A percentile compares a stretch with the other conserved stretches of the same genome.
These are phyloP conservation scores for Sugiyamaella grinbergsii DNA, from an alignment of 1,139 yeast species.

Conservation along the genomic window DNA sequence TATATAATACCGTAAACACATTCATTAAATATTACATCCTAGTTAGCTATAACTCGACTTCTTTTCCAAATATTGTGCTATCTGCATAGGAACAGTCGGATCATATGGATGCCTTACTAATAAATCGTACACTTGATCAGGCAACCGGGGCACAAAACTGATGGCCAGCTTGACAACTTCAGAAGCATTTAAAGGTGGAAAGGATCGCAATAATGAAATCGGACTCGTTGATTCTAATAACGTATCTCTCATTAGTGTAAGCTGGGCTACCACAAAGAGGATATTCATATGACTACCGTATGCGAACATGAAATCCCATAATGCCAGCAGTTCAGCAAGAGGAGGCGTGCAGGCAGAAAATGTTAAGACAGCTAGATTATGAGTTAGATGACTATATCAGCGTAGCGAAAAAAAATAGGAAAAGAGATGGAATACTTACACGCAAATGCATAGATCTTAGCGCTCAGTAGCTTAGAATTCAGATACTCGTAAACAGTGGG, in stretches of 20 bases:
- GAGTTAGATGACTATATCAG: not conserved
- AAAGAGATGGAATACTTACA: slow-evolving; percentile 34
- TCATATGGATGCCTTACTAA: slow-evolving; percentile 75
- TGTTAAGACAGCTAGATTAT: slow-evolving; percentile 63
- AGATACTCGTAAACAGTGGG: slow-evolving; percentile 65
- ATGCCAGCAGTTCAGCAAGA: slow-evolving; percentile 65
- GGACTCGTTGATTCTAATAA: slow-evolving; percentile 65
- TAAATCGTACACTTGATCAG: slow-evolving; percentile 65
- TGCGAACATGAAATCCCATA: slow-evolving; percentile 92
- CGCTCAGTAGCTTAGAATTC: slow-evolving; percentile 64
- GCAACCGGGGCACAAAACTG: slow-evolving; percentile 77
- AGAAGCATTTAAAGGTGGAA: slow-evolving; percentile 71
- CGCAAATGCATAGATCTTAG: slow-evolving; percentile 88
- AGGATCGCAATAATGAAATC: slow-evolving; percentile 70
- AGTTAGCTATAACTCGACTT: not conserved
- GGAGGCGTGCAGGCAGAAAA: slow-evolving; percentile 92
- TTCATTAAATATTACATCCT: too few species aligned
- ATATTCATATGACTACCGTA: slow-evolving; percentile 90
- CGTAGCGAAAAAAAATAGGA: too few species aligned
- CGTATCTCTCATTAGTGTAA: slow-evolving; percentile 65
- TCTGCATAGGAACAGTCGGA: slow-evolving; percentile 28
- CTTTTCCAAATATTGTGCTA: slow-evolving; percentile 16
- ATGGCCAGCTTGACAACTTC: slow-evolving; percentile 78
- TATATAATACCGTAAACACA: too few species aligned
- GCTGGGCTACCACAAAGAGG: slow-evolving; percentile 80